phyloP scores from a whole-genome alignment of 805 yeast genomes.

The Saccharomycopsis malanga region DNA sequence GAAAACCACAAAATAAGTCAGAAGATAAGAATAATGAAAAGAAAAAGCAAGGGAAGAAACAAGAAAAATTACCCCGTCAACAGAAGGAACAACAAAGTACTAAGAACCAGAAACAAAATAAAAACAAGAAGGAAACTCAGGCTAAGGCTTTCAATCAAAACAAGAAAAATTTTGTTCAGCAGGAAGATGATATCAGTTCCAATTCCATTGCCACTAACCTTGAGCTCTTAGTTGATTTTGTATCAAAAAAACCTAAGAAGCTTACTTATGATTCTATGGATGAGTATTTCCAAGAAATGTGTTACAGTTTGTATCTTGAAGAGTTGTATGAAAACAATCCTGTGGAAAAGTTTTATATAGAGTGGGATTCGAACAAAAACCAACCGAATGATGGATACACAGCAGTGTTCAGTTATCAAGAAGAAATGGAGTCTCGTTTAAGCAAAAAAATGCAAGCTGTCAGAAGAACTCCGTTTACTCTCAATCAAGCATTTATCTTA shows the following conservation, averaged over 20 bases:
- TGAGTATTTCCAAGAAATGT: slow-evolving; percentile 50
- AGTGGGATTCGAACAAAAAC: slow-evolving; percentile 28
- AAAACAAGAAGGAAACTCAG: neutral
- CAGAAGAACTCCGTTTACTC: slow-evolving; percentile 52
- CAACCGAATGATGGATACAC: slow-evolving; percentile 1
- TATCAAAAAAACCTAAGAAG: slow-evolving; percentile 32
- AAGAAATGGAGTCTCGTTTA: slow-evolving; percentile 46
- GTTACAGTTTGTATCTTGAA: slow-evolving; percentile 56
- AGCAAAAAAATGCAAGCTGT: slow-evolving; percentile 35
- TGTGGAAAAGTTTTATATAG: slow-evolving; percentile 41
- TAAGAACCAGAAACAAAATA: slow-evolving; percentile 1
- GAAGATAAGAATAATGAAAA: neutral
- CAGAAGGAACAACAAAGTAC: neutral
- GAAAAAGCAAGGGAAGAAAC: neutral
- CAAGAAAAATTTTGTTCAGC: neutral
- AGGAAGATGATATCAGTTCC: slow-evolving; percentile 5
- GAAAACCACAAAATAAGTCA: neutral
- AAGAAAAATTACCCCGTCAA: neutral
- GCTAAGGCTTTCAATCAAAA: neutral
- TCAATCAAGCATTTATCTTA: slow-evolving; percentile 53
- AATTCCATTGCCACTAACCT: slow-evolving; percentile 29
- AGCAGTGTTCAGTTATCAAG: slow-evolving; percentile 37
- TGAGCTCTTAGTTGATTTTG: slow-evolving; percentile 30
- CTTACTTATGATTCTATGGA: slow-evolving; percentile 40
- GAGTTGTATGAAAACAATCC: slow-evolving; percentile 45